Evolutionary conservation across 2,329 filamentous ascomycete species (phyloP), one percentile per base, ranked within the genome.

Genomic region (Diplodia scrobiculata): DNA sequence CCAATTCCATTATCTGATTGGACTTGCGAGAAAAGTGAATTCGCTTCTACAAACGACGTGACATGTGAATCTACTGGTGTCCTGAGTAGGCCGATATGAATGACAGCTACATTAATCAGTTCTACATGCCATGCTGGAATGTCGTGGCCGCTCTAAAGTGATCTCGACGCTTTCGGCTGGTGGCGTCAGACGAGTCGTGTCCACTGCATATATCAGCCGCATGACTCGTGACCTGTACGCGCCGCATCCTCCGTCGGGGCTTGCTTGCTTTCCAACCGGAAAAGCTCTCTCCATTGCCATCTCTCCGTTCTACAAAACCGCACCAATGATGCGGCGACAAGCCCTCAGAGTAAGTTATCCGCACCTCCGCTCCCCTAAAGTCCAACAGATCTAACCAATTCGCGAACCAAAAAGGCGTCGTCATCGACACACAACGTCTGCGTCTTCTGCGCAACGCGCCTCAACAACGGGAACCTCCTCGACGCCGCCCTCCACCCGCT

Each of bases 361-460:
- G 7, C 27, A n/a, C 27, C n/a, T 27, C 11, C n/a, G 3, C 29
- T 17, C 5, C 38, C 36, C 3, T 9, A 21, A 27, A 45, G 9
- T 19, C 27, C 13, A 45, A 5, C 7, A 13, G 5, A 41, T 19
- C 54, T 45, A 29, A 47, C 21, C 13, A 14, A 48, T 51, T 27
- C 5, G 27, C 25, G 29, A n/a, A 17, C 19, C 29, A 1, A 54
- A 38, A 27, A 78, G 76, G 72, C 72, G 17, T 73, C 72, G 13
- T 73, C 74, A 41, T 72, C 75, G 34, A 72, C 75, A 67, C 75
- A 75, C 68, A 72, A 77, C 64, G 69, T 78, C 58, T 78, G 76
- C 71, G 69, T 76, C 69, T 76, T 78, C 62, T 78, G 76, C 73
- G 75, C 76, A 66, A 73, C 74, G 51, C 74, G 75, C 70, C 58